phyloP scores from a whole-genome alignment of 306 rosid species.

The Begonia fuchsioides region DNA sequence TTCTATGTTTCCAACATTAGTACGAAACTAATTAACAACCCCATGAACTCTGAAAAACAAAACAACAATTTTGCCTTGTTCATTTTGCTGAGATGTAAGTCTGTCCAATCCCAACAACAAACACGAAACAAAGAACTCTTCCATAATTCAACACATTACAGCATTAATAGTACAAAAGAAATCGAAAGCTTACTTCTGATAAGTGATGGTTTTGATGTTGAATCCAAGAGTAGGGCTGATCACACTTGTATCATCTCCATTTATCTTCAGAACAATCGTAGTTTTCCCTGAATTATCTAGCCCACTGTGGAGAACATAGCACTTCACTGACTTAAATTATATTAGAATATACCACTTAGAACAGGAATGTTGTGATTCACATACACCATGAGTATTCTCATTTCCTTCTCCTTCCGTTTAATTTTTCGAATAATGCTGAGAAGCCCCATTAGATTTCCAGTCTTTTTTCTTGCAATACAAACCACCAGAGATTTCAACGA shows the following conservation, averaged over 20 bases:
- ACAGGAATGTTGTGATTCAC: constrained; percentile 4
- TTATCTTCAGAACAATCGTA: constrained; percentile 77
- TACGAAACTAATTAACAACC: too few relatives aligned
- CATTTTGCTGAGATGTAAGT: background rate
- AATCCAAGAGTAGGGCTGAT: constrained; percentile 93
- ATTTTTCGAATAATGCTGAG: constrained; percentile 72
- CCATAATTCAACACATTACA: background rate
- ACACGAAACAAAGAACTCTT: background rate
- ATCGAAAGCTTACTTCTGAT: constrained; percentile 43
- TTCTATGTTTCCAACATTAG: too few relatives aligned
- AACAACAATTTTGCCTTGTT: background rate
- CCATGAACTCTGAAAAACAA: too few relatives aligned
- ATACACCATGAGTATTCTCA: constrained; percentile 91
- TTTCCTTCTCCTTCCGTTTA: constrained; percentile 82
- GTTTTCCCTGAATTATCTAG: constrained; percentile 94
- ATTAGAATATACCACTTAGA: background rate
- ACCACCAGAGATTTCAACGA: too few relatives aligned
- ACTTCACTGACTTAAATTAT: background rate
- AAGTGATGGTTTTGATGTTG: constrained; percentile 82
- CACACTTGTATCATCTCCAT: constrained; percentile 87
- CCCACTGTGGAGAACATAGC: constrained; percentile 33
- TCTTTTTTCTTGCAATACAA: too few relatives aligned
- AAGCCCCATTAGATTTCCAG: constrained; percentile 45
- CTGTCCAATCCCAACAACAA: background rate
- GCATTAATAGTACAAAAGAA: background rate